Base-by-base conservation (phyloP, 352 stramenopile genomes). In the Phytopythium mirpurense region DNA sequence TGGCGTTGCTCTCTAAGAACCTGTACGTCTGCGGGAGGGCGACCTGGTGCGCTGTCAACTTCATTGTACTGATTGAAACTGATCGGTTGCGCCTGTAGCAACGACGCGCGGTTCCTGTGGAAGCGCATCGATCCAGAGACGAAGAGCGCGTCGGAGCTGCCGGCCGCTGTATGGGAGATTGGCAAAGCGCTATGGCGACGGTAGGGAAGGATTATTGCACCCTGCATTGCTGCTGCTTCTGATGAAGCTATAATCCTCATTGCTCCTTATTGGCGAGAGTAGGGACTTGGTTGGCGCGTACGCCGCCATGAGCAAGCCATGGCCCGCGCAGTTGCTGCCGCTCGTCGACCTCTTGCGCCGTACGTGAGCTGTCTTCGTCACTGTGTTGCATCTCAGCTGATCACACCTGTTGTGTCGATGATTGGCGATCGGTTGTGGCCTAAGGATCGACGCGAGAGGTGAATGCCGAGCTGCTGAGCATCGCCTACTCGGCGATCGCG, bases 21-120 rank as follows among this genome's bases (percentile, higher is more conserved):
- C 56, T 88, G 74, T 84, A 52, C 27, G 36, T 38, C 16, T 6
- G 1, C 36, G 21, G 14, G 47, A 15, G 37, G 27, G 47, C 10
- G n/a, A n/a, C n/a, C n/a, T n/a, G n/a, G n/a, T n/a, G n/a, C n/a
- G n/a, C n/a, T n/a, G n/a, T n/a, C n/a, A n/a, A n/a, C n/a, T n/a
- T n/a, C n/a, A n/a, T n/a, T n/a, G n/a, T n/a, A n/a, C n/a, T n/a
- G n/a, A n/a, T n/a, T n/a, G n/a, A 7, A 15, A 12, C 21, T n/a
- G 12, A 31, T 24, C 18, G 10, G 10, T 47, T 62, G 26, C 24
- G 21, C 24, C 42, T 10, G 12, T 24, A 81, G 66, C 32, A 86
- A 88, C 36, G 76, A 88, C 32, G 76, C 79, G 35, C 76, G 79
- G 10, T 90, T 90, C 41, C 60, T 90, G 55, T 90, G 79, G 79